Percentiles rank a stretch among this genome's conserved stretches.
These are phyloP conservation scores for Auricularia cornea DNA, from an alignment of 768 basidiomycete genomes.

Conservation along the genomic window DNA sequence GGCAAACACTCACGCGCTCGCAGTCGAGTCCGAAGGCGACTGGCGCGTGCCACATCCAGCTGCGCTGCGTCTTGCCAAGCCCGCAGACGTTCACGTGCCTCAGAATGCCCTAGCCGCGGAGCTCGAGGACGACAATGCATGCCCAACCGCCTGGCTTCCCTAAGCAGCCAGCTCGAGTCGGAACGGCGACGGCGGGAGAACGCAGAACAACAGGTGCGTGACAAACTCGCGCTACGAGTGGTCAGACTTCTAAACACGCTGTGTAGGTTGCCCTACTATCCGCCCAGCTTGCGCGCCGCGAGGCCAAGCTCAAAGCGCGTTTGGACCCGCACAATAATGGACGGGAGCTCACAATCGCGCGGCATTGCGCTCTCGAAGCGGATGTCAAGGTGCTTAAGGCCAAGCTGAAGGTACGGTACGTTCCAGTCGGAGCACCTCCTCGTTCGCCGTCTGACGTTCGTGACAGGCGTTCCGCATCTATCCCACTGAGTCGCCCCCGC, in stretches of 20 bases:
- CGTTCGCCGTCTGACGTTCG: not conserved
- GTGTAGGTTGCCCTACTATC: constrained; percentile 36
- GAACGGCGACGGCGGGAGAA: not conserved
- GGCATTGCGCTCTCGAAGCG: constrained; percentile 36
- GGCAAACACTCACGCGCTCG: not conserved
- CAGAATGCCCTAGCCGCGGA: not conserved
- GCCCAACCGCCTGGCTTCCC: not conserved
- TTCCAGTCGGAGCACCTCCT: not conserved
- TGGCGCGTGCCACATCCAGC: not conserved
- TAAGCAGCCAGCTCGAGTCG: not conserved
- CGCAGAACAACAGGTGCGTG: not conserved
- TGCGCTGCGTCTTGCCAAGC: not conserved
- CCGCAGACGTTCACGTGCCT: not conserved
- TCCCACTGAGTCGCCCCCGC: not conserved
- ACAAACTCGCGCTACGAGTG: constrained; percentile 38
- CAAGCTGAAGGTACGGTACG: not conserved
- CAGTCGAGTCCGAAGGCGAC: not conserved
- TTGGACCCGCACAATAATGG: constrained; percentile 15
- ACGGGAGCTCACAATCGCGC: constrained; percentile 27
- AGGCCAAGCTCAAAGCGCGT: constrained; percentile 42
- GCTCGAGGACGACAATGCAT: not conserved
- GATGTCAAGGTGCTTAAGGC: constrained; percentile 27
- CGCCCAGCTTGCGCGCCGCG: constrained; percentile 49
- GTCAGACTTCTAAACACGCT: constrained; percentile 31
- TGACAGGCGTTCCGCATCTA: not conserved